A percentile compares a stretch with the other conserved stretches of the same genome.
These are phyloP conservation scores for Neonectria sp. DNA, from an alignment of 2,329 filamentous ascomycete species.

Conservation along the genomic window DNA sequence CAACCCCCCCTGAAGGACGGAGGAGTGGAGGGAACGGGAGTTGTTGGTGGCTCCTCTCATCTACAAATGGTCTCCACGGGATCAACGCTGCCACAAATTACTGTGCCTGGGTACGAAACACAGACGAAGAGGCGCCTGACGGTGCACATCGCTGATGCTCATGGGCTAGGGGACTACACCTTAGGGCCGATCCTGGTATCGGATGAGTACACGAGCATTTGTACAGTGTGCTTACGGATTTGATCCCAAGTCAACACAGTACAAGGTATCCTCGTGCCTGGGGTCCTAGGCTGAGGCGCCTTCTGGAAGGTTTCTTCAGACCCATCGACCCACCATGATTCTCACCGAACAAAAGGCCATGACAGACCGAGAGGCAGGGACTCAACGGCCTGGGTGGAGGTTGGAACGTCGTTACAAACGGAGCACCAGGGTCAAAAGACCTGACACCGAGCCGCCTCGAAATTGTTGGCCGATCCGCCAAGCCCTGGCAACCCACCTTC, in stretches of 20 bases:
- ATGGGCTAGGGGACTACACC: slow-evolving; percentile 24
- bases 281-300: slow-evolving; percentile 38
- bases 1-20: slow-evolving; percentile 37
- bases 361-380: slow-evolving; percentile 37
- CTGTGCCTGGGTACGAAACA: slow-evolving; percentile 35
- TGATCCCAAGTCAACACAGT: slow-evolving; percentile 26
- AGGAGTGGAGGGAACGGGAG: slow-evolving; percentile 44
- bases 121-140: slow-evolving; percentile 32
- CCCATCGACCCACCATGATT: slow-evolving; percentile 40
- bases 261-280: slow-evolving; percentile 30
- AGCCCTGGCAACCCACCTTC: neutral
- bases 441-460: neutral
- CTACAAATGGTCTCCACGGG: slow-evolving; percentile 38
- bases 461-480: slow-evolving; percentile 14
- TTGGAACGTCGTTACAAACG: slow-evolving; percentile 24
- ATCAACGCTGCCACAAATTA: slow-evolving; percentile 40
- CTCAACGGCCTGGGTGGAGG: slow-evolving; percentile 11
- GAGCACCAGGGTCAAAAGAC: slow-evolving; percentile 13
- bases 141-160: slow-evolving; percentile 21
- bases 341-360: slow-evolving; percentile 37
- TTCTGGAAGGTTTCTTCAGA: slow-evolving; percentile 51
- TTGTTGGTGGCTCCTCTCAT: slow-evolving; percentile 46
- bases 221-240: slow-evolving; percentile 35
- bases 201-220: slow-evolving; percentile 5
- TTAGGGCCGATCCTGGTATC: slow-evolving; percentile 27